These are phyloP conservation scores for Lactarius sanguifluus DNA, from an alignment of 768 basidiomycete species.

Conservation along the genomic window DNA sequence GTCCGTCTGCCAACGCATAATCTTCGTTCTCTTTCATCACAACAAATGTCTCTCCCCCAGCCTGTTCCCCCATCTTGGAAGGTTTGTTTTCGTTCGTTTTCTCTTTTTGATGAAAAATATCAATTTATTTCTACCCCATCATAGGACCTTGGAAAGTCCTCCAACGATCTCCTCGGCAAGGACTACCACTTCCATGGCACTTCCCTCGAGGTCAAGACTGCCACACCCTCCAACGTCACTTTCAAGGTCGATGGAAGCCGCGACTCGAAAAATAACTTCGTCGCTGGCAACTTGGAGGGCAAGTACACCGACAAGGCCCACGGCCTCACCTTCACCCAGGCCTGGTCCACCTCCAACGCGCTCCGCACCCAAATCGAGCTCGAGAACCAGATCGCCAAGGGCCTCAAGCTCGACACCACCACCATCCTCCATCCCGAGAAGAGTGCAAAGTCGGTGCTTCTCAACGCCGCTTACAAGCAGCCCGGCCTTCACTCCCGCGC, in stretches of 20 bases:
- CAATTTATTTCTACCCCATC: neutral
- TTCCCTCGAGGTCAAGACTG: conserved; percentile 83
- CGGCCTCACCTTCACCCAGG: conserved; percentile 90
- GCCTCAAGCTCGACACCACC: conserved; percentile 91
- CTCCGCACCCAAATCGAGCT: conserved; percentile 92
- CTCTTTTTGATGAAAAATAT: conserved; percentile 3
- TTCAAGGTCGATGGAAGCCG: conserved; percentile 91
- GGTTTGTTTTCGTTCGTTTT: conserved; percentile 46
- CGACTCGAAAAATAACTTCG: conserved; percentile 69
- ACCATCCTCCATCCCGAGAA: conserved; percentile 86
- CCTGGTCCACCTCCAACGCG: conserved; percentile 93
- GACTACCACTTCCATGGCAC: conserved; percentile 83
- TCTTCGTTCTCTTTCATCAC: conserved; percentile 8
- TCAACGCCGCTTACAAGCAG: conserved; percentile 92
- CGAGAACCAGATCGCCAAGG: conserved; percentile 96
- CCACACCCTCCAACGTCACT: conserved; percentile 82
- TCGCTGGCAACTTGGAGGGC: conserved; percentile 91
- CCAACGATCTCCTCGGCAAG: conserved; percentile 89
- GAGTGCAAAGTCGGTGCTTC: conserved; percentile 77
- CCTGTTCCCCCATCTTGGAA: conserved; percentile 98
- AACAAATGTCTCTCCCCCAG: conserved; percentile 85
- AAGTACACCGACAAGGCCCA: conserved; percentile 91
- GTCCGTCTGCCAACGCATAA: conserved; percentile 34
- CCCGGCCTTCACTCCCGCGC: conserved; percentile 92
- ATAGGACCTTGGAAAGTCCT: conserved; percentile 95